These are phyloP conservation scores for Filosporella fistucella DNA, from an alignment of 495 filamentous ascomycete genomes.

Conservation along the genomic window DNA sequence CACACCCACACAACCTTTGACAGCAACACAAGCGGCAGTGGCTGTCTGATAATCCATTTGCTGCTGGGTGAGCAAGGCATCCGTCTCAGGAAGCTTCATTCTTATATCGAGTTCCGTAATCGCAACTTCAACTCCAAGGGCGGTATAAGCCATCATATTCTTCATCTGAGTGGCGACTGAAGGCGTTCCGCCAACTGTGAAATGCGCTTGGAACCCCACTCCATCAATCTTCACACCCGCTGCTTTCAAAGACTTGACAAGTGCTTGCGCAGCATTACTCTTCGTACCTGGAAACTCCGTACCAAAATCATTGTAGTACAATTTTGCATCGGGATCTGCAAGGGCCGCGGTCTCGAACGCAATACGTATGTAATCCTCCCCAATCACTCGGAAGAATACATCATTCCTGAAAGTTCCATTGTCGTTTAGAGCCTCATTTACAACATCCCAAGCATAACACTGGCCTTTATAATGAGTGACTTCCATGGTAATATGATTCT, in stretches of 20 bases:
- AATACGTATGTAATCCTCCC: slow-evolving; percentile 52
- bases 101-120: slow-evolving; percentile 63
- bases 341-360: slow-evolving; percentile 46
- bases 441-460: slow-evolving; percentile 52
- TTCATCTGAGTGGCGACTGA: slow-evolving; percentile 40
- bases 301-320: slow-evolving; percentile 71
- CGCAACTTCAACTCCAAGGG: slow-evolving; percentile 54
- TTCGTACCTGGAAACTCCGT: slow-evolving; percentile 51
- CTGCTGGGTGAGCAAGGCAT: slow-evolving; percentile 50
- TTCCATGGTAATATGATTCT: slow-evolving; percentile 47
- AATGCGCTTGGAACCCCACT: slow-evolving; percentile 60
- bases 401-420: slow-evolving; percentile 55
- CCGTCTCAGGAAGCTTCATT: slow-evolving; percentile 37
- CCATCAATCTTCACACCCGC: slow-evolving; percentile 57
- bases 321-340: slow-evolving; percentile 53
- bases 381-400: slow-evolving; percentile 52
- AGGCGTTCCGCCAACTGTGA: slow-evolving; percentile 51
- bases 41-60: slow-evolving; percentile 46
- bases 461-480: slow-evolving; percentile 52
- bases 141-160: slow-evolving; percentile 42
- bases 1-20: slow-evolving; percentile 57
- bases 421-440: slow-evolving; percentile 68
- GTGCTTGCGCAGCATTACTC: slow-evolving; percentile 29
- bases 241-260: slow-evolving; percentile 45
- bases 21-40: slow-evolving; percentile 53